Base-by-base conservation (phyloP, 768 basidiomycete species). In the Suillus luteus region DNA sequence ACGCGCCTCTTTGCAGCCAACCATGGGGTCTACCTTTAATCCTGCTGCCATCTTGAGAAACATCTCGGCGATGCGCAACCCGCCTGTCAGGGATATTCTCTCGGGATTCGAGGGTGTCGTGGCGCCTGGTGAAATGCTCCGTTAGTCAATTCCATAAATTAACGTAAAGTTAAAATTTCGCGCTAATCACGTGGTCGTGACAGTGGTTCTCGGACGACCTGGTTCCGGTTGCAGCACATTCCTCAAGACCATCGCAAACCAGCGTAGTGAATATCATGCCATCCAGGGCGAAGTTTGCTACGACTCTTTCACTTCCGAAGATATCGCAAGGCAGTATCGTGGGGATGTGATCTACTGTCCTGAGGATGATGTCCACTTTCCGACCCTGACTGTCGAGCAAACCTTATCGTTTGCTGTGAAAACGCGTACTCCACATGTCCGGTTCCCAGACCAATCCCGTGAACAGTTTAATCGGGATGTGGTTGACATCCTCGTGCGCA, bases 151-250 rank as follows among this genome's bases (percentile, higher is more conserved):
- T 41, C 12, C 1, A 41, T 41, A 1, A 31, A 41, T 6, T 58
- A 41, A 58, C 40, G 40, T 31, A 40, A 41, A 19, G 10, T 58
- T 41, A 12, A 33, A 54, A 2, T 33, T 54, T 19, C 3, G 33
- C 5, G 38, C 15, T 58, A 12, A 58, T 58, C 57, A 58, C 40
- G 57, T 58, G 38, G 41, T 38, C 38, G 33, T 11, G 17, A 12
- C 27, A 58, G 57, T 94, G 7, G 92, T 91, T 24, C 80, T 92
- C 14, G 93, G 93, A 22, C 88, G 91, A 61, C 93, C 93, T 5
- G 91, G 90, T 1, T 83, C 91, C 6, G 94, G 94, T 40, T 96
- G 95, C 72, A 86, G 89, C 1, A 91, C 95, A 0, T 94, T 96
- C 78, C 81, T 96, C 24, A 94, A 93, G 75, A 76, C 87, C 0